Conservation (phyloP, 2,329 filamentous ascomycete genomes). For the Fusarium nisikadoi region DNA sequence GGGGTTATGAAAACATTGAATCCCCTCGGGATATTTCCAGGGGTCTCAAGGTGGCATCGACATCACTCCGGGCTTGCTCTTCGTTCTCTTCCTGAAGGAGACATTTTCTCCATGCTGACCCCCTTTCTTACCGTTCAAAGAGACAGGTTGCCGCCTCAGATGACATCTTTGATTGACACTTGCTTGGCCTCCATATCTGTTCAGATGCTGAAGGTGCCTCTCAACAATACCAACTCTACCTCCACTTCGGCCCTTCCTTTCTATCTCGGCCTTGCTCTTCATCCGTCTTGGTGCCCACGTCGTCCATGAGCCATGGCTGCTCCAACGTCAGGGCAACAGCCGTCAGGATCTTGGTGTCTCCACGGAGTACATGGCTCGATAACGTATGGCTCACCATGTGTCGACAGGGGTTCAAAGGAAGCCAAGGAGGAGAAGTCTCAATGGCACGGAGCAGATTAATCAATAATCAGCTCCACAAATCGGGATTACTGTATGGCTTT, state of each 20-base stretch:
- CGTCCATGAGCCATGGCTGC: constrained; percentile 13
- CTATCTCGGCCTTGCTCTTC: constrained; percentile 3
- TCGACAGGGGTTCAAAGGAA: constrained; percentile 14
- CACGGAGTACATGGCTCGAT: constrained; percentile 26
- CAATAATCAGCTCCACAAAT: constrained; percentile 12
- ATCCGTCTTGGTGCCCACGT: constrained; percentile 17
- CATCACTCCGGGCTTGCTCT: background rate
- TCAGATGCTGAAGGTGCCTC: background rate
- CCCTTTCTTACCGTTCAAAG: background rate
- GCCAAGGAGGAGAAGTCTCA: constrained; percentile 9
- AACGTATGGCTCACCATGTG: constrained; percentile 14
- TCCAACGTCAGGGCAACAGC: constrained; percentile 32
- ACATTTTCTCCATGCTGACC: constrained; percentile 12
- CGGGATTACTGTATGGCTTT: constrained; percentile 4
- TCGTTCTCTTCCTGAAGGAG: constrained; percentile 11
- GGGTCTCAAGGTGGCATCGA: constrained; percentile 13
- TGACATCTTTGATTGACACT: background rate
- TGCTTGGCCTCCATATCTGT: background rate
- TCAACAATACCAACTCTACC: background rate
- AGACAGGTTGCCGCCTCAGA: background rate
- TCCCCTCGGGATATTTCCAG: constrained; percentile 14
- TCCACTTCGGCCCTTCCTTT: constrained; percentile 26
- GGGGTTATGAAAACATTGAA: constrained; percentile 7
- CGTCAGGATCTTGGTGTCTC: background rate
- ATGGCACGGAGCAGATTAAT: background rate